Conservation (phyloP, 805 yeast species). For the Pichia cabralensis region DNA sequence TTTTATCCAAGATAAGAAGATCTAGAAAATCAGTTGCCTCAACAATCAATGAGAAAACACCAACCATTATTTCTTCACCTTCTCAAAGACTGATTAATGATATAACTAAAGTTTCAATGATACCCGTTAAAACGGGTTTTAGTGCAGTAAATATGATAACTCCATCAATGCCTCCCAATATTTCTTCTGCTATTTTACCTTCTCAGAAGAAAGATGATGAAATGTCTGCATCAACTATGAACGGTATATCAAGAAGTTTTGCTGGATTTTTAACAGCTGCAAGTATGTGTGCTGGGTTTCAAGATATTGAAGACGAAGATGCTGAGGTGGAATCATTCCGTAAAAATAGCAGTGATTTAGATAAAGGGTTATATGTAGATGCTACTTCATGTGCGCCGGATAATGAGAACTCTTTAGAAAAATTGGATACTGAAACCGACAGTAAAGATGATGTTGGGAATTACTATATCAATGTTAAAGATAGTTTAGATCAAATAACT, state of each 20-base stretch:
- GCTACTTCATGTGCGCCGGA: conserved; percentile 4
- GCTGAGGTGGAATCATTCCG: conserved; percentile 9
- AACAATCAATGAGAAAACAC: too few species aligned
- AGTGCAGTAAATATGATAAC: too few species aligned
- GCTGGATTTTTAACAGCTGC: conserved; percentile 49
- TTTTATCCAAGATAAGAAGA: too few species aligned
- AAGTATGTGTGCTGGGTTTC: conserved; percentile 37
- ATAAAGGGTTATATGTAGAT: conserved; percentile 1
- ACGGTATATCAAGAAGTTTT: conserved; percentile 41
- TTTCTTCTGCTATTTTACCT: too few species aligned
- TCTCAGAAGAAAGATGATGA: too few species aligned
- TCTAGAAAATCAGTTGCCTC: too few species aligned
- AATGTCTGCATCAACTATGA: conserved; percentile 13
- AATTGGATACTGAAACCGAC: conserved; percentile 1
- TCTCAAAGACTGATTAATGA: too few species aligned
- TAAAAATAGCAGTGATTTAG: neutral
- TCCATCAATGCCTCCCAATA: neutral
- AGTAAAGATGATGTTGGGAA: neutral
- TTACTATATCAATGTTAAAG: too few species aligned
- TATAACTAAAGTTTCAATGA: too few species aligned
- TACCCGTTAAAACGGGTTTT: too few species aligned
- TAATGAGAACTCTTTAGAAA: neutral
- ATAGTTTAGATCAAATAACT: too few species aligned
- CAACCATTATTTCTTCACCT: too few species aligned
- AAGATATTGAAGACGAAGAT: conserved; percentile 25